Conservation (phyloP, 768 basidiomycete species). For the Podaxis carcinomalis region DNA sequence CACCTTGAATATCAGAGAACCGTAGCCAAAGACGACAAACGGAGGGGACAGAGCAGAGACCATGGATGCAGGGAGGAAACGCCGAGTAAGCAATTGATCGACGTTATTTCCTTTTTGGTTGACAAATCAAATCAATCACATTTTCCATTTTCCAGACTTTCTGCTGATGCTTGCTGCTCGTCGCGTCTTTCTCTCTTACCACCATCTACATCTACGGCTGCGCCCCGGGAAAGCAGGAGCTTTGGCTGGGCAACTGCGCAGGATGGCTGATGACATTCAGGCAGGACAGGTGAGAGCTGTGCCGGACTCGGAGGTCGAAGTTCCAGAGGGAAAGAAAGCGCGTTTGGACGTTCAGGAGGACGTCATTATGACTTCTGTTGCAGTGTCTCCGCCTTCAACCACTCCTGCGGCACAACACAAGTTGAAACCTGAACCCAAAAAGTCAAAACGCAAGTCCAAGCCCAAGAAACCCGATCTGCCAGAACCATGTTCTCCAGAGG, state of each 20-base stretch:
- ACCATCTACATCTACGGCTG: background rate
- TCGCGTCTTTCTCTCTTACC: background rate
- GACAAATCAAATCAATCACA: background rate
- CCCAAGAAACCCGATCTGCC: conserved; percentile 33
- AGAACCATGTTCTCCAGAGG: conserved; percentile 67
- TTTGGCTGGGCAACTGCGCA: background rate
- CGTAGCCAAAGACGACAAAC: conserved; percentile 89
- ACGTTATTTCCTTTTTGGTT: background rate
- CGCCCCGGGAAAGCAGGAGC: background rate
- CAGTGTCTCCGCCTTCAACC: background rate
- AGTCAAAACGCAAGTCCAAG: conserved; percentile 9
- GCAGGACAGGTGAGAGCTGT: conserved; percentile 2
- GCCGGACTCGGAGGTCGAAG: conserved; percentile 5
- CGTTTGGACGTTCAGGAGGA: background rate
- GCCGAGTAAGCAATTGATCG: background rate
- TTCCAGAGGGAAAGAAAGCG: conserved; percentile 1
- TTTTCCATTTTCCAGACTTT: conserved; percentile 1
- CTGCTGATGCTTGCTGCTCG: background rate
- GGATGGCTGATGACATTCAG: background rate
- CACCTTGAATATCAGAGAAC: conserved; percentile 91
- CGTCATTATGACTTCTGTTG: background rate
- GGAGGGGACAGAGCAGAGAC: conserved; percentile 15
- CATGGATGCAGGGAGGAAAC: conserved; percentile 1
- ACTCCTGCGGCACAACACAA: background rate
- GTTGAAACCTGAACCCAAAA: background rate